Evolutionary conservation across 2,329 filamentous ascomycete species (phyloP), one percentile per base, ranked within the genome.

Genomic region (Malbranchea zuffiana): DNA sequence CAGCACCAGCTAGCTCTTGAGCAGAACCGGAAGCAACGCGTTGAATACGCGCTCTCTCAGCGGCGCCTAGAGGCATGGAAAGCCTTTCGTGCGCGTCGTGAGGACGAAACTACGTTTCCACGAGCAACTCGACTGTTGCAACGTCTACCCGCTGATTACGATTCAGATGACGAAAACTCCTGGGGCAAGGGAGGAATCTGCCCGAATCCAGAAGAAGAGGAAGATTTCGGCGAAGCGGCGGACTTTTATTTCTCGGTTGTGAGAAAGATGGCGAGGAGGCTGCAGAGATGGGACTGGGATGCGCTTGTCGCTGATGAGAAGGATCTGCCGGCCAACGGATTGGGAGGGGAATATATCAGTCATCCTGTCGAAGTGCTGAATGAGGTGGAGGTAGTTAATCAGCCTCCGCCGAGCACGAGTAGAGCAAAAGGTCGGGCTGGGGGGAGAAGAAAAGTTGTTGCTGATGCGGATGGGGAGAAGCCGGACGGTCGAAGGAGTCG

Each of bases 1-100:
- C 64, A 67, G 35, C 66, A 69, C 38, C 66, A 69, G 39, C 54
- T 67, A 35, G 66, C 66, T 15, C 59, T 69, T 4, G 65, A 68
- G 42, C 61, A 66, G 35, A 66, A 68, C 39, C 58, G 64, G 20
- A 62, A 61, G 36, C 60, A 66, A 42, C 62, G 65, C 5, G 62
- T 68, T 39, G 63, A 67, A 16, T 66, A 67, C 46, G 51, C 66
- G 6, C 51, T 69, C 8, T 57, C 59, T 16, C 61, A 63, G 42
- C 60, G 63, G 24, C 60, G 58, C 40, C 49, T 44, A 24, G 56
- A 61, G 12, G 55, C 56, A 10, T 59, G 61, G 29, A 55, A 57
- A 18, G 43, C 55, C 32, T 47, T 65, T 6, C 57, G 59, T 21
- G 42, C 49, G 11, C 52, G 57, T 41, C 57, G 65, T 8, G 54